Evolutionary conservation across 2,329 filamentous ascomycete species (phyloP).

Genomic region (Cephalotrichum gorgonifer): DNA sequence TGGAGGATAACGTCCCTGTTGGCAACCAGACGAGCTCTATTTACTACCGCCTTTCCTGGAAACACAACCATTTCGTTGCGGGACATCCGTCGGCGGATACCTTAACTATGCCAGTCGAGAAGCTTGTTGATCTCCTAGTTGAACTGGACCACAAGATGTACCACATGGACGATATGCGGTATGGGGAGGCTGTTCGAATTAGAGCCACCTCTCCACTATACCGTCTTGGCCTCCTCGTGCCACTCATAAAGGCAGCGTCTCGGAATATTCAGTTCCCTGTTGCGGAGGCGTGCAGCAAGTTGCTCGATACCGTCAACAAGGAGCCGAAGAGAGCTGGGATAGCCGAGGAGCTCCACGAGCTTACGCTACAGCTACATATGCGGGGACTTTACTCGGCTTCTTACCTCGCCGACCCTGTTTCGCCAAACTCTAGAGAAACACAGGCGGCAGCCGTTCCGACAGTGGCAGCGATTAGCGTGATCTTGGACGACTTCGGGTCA

Average conservation of each 20-base stretch:
- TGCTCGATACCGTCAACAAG: neutral
- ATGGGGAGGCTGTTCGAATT: constrained; percentile 11
- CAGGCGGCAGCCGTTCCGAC: neutral
- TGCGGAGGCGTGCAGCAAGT: neutral
- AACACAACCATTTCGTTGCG: constrained; percentile 20
- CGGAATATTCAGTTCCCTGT: neutral
- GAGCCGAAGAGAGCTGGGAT: neutral
- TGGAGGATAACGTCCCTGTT: constrained; percentile 8
- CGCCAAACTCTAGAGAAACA: neutral
- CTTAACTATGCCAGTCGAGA: constrained; percentile 22
- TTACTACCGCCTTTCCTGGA: constrained; percentile 24
- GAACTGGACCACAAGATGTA: constrained; percentile 36
- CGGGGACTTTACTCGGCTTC: constrained; percentile 1
- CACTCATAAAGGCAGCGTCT: constrained; percentile 12
- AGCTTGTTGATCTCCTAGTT: constrained; percentile 28
- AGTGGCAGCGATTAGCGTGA: neutral
- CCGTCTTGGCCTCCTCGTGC: constrained; percentile 23
- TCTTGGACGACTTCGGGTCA: neutral
- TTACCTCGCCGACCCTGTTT: neutral
- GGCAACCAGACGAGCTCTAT: constrained; percentile 12
- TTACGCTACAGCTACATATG: neutral
- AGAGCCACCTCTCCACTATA: constrained; percentile 22
- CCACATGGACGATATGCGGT: constrained; percentile 18
- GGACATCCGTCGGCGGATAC: constrained; percentile 11
- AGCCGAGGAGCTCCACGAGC: constrained; percentile 1